Percentiles rank a stretch among this genome's conserved stretches.
Evolutionary conservation across 768 basidiomycete genomes (phyloP).

Genomic region (Psilocybe sp.): DNA sequence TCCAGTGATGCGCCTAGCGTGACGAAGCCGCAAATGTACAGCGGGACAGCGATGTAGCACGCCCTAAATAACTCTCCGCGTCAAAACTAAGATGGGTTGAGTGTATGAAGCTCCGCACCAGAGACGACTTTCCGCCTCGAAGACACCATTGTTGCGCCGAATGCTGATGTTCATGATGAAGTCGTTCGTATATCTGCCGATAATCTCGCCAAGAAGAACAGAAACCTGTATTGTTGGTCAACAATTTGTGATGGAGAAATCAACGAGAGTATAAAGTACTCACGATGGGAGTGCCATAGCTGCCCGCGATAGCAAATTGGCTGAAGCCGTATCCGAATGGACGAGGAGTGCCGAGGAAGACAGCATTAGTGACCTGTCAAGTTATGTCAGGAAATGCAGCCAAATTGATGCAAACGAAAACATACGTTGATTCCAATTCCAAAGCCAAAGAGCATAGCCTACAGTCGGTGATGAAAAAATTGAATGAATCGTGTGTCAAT

Average conservation of each 20-base stretch:
- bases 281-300: constrained; percentile 56
- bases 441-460: constrained; percentile 61
- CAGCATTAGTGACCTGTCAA: constrained; percentile 57
- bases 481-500: too few species aligned
- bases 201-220: constrained; percentile 49
- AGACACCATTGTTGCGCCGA: constrained; percentile 51
- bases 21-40: constrained; percentile 64
- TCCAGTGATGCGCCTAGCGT: constrained; percentile 54
- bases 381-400: background rate
- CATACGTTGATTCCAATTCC: constrained; percentile 59
- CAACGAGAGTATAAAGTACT: constrained; percentile 11
- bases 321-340: constrained; percentile 55
- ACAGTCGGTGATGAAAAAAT: too few species aligned
- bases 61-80: constrained; percentile 35
- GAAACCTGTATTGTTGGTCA: constrained; percentile 34
- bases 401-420: background rate
- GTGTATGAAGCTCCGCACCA: constrained; percentile 35
- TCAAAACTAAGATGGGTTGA: background rate
- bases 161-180: constrained; percentile 45
- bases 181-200: constrained; percentile 53
- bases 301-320: constrained; percentile 47
- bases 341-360: constrained; percentile 56
- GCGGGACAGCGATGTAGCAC: constrained; percentile 54
- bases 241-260: background rate
- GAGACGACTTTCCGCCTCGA: constrained; percentile 58